Percentiles rank a stretch among this genome's conserved stretches.
Evolutionary conservation across 495 filamentous ascomycete species (phyloP).

Genomic region (Xylaria castorea): DNA sequence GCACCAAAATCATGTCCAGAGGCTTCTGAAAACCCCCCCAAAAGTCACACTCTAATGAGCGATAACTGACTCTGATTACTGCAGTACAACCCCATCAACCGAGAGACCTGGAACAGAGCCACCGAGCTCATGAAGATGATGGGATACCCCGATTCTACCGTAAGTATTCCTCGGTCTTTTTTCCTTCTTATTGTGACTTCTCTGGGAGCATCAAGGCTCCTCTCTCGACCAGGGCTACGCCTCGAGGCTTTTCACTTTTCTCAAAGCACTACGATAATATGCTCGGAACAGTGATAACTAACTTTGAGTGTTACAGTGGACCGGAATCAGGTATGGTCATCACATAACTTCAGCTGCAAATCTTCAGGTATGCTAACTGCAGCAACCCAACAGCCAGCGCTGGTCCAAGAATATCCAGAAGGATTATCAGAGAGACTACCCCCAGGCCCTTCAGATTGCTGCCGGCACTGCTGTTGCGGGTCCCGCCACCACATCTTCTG

Average conservation of each 20-base stretch:
- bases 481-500: not conserved
- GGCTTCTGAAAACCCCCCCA: not conserved
- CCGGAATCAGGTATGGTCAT: slow-evolving; percentile 6
- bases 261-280: not conserved
- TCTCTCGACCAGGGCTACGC: not conserved
- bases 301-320: not conserved
- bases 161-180: not conserved
- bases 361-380: slow-evolving; percentile 1
- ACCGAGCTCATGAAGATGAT: not conserved
- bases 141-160: not conserved
- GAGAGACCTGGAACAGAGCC: not conserved
- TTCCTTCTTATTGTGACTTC: not conserved
- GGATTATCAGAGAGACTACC: not conserved
- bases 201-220: not conserved
- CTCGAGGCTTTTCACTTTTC: not conserved
- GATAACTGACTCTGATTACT: not conserved
- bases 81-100: not conserved
- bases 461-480: not conserved
- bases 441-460: not conserved
- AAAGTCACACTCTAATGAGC: not conserved
- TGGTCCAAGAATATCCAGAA: slow-evolving; percentile 9
- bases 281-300: not conserved
- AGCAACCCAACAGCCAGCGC: slow-evolving; percentile 13
- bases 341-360: not conserved
- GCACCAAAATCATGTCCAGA: not conserved